phyloP scores from a whole-genome alignment of 176 grass and related monocot species.

The Hsuehochloa calcarea region DNA sequence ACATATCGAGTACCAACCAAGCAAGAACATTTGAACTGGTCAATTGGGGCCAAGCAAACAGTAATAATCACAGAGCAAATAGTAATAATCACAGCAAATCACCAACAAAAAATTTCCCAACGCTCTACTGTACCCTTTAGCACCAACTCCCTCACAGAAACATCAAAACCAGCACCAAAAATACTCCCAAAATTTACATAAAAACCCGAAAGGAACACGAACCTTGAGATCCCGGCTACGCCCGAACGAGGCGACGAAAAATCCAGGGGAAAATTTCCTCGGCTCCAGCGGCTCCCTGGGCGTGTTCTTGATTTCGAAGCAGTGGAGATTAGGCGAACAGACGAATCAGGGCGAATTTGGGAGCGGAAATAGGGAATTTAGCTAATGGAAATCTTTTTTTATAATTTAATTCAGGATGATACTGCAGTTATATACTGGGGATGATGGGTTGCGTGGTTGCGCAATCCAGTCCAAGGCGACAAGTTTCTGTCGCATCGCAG shows the following conservation, averaged over 20 bases:
- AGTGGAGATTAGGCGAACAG: constrained; percentile 17
- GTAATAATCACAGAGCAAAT: background rate
- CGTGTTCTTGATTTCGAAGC: background rate
- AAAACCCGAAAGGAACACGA: constrained; percentile 5
- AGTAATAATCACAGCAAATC: background rate
- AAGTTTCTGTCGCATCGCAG: background rate
- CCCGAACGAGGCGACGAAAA: background rate
- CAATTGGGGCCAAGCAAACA: background rate
- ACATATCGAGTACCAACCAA: background rate
- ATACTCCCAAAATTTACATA: background rate
- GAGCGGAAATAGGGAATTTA: background rate
- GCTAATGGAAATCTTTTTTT: background rate
- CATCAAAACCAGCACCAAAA: background rate
- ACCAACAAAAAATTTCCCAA: background rate
- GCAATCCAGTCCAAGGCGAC: constrained; percentile 2
- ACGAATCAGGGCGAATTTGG: background rate
- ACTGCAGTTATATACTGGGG: background rate
- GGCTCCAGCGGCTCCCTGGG: background rate
- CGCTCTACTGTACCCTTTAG: background rate
- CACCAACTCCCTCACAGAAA: background rate
- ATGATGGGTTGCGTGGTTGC: background rate
- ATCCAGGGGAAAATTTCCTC: background rate
- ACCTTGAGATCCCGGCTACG: constrained; percentile 7
- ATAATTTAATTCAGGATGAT: background rate
- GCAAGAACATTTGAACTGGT: background rate